A percentile compares a stretch with the other conserved stretches of the same genome.
Conservation (phyloP, 108 stramenopile genomes). For the Nannochloropsis gaditana region DNA sequence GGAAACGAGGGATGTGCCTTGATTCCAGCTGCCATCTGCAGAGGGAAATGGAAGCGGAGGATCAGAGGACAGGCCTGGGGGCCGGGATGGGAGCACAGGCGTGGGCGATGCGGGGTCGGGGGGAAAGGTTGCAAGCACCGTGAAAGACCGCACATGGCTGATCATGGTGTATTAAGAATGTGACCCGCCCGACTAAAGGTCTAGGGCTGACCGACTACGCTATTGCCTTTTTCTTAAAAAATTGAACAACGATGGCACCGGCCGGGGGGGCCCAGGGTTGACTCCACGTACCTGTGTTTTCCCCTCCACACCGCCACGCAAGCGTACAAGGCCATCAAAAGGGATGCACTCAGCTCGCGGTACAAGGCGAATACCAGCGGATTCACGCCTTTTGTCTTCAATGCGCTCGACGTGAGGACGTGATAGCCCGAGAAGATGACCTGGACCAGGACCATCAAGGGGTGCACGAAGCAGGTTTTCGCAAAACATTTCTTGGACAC, state of each 20-base stretch:
- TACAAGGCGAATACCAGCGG: conserved; percentile 34
- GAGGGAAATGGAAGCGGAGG: not conserved
- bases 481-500: not conserved
- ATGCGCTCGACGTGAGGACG: conserved; percentile 21
- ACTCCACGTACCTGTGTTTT: not conserved
- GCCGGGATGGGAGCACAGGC: too few species aligned
- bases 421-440: conserved; percentile 31
- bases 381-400: conserved; percentile 26
- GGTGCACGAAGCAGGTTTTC: not conserved
- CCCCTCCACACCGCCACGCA: not conserved
- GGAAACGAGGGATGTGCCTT: conserved; percentile 27
- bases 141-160: too few species aligned
- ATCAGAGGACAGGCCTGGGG: not conserved
- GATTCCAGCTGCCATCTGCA: conserved; percentile 23
- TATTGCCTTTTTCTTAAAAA: too few species aligned
- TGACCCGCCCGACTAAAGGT: too few species aligned
- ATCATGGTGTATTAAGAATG: too few species aligned
- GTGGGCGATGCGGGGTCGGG: not conserved
- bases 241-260: too few species aligned
- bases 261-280: too few species aligned
- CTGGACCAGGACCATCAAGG: conserved; percentile 15
- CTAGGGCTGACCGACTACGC: too few species aligned
- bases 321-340: conserved; percentile 18
- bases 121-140: not conserved
- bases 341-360: conserved; percentile 28